phyloP scores from a whole-genome alignment of 2,329 filamentous ascomycete genomes.

The Aspergillus sp. region DNA sequence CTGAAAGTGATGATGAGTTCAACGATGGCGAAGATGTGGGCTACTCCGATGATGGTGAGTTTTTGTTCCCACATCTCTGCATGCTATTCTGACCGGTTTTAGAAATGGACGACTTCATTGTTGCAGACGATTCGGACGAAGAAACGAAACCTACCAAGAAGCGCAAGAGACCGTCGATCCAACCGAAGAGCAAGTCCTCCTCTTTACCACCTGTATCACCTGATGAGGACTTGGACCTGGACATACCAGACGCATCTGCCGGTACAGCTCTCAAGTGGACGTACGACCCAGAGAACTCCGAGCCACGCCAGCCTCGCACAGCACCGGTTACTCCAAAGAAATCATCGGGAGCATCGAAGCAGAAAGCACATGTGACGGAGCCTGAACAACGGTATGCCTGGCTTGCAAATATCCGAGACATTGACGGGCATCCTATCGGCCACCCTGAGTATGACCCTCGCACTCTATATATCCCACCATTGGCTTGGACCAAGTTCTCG shows the following conservation, averaged over 20 bases:
- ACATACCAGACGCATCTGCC: conserved; percentile 55
- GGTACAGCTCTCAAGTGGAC: conserved; percentile 85
- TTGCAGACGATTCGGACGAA: conserved; percentile 81
- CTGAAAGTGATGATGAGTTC: conserved; percentile 70
- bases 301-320: conserved; percentile 53
- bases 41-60: conserved; percentile 53
- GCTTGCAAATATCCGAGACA: conserved; percentile 83
- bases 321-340: conserved; percentile 38
- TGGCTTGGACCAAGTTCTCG: conserved; percentile 79
- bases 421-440: conserved; percentile 73
- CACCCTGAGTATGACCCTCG: conserved; percentile 89
- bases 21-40: conserved; percentile 55
- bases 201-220: conserved; percentile 50
- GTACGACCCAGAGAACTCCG: conserved; percentile 63
- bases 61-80: background rate
- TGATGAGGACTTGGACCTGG: conserved; percentile 58
- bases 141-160: conserved; percentile 66
- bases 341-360: conserved; percentile 44
- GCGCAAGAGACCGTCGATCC: conserved; percentile 64
- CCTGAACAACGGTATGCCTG: conserved; percentile 86
- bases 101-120: conserved; percentile 86
- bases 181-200: conserved; percentile 39
- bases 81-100: conserved; percentile 29
- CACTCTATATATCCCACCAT: conserved; percentile 84
- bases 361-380: conserved; percentile 76